Evolutionary conservation across 306 rosid species (phyloP), one percentile per base, ranked within the genome.

Genomic region (Trifolium repens): DNA sequence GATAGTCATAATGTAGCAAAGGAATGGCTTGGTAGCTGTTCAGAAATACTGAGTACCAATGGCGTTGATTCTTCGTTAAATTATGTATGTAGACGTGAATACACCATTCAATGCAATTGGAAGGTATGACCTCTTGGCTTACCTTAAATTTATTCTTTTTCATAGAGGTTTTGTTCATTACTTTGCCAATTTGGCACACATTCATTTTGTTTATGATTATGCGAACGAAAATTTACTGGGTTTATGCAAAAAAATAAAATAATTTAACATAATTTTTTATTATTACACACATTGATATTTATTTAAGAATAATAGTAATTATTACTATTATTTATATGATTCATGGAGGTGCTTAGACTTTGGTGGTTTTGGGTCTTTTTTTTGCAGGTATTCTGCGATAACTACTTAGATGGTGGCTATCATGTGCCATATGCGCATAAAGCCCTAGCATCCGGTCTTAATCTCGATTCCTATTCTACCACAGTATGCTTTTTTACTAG

Each of bases 401-500:
- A 94, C 93, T 94, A 89, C 84, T 84, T 94, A 60, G 98, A 94
- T 74, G 98, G 98, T 27, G 98, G 98, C 70, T 94, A 94, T 79
- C 98, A 94, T 40, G 98, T 91, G 27, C 94, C 98, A 13, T 90
- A 85, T 83, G 98, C 93, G 1, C 98, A 94, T 84, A 91, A 91
- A 84, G 93, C 83, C 87, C 89, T 94, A 4, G 92, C 96, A 72
- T 86, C 88, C 16, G 89, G 90, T 85, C 98, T 94, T 67, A 81
- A 91, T 73, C 88, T 94, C 15, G 88, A 94, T 24, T 84, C 93
- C 44, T 94, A 94, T 83, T 83, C 89, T 63, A 94, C 84, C 49
- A 77, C 82, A 22, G 98, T 94, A 91, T 39, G 83, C 46, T 80
- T 86, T 76, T 49, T 71, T 65, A 14, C 76, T 80, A 22, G 57